Evolutionary conservation across 139 green algal genomes (phyloP), one percentile per base, ranked within the genome.

Genomic region (Chlorella sp.): DNA sequence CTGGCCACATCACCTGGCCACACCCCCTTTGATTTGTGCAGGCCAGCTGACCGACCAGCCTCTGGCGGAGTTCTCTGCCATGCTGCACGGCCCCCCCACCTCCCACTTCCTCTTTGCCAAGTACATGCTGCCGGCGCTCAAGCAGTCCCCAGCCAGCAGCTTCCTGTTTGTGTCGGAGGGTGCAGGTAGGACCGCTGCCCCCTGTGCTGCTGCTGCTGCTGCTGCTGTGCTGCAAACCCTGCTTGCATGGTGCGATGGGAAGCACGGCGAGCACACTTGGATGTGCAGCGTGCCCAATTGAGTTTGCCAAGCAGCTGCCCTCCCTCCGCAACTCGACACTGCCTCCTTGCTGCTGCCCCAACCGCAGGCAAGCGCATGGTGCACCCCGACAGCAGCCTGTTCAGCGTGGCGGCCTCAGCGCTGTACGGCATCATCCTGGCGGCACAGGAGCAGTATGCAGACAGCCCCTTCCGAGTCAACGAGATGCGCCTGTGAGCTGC

Each of bases 81-180:
- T 60, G 71, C 44, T 78, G 23, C 26, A n/a, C 25, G 71, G 56
- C 39, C 34, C 34, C 0, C 39, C 71, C 9, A 62, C 71, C 39
- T 25, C 71, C 39, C 71, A 78, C 41, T 78, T 78, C 41, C 32
- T 62, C 4, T 78, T 78, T 38, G 41, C 71, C 38, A 78, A 78
- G 39, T 28, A 57, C 71, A 26, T 78, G 39, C 39, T 60, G 39
- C 71, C 71, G 26, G 41, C 26, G 39, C 44, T 78, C 23, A 62
- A 56, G 39, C 39, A 62, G 39, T 7, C 15, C 13, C 3, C 71
- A 0, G 25, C 34, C 71, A 60, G 71, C 71, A 78, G 71, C 41
- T 60, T 78, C 39, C 39, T 78, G 26, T 78, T 62, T 15, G 30
- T 78, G 26, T 55, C 71, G 26, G 41, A 41, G 39, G 71, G 71